Conservation (phyloP, 805 yeast genomes). For the Cyberlindnera veronae region DNA sequence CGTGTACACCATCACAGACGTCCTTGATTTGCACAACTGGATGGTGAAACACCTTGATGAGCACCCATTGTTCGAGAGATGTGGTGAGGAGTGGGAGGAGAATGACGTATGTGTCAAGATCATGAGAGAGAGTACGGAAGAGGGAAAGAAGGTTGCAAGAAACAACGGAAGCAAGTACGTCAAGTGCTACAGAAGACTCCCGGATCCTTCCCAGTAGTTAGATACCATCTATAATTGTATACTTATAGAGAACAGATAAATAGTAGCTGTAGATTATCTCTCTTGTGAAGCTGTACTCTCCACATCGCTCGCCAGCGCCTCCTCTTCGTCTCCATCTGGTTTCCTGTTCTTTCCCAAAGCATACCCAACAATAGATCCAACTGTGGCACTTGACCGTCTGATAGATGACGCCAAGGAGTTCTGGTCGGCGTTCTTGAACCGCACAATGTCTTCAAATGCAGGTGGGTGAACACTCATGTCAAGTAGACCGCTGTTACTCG, state of each 20-base stretch:
- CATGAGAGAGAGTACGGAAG: conserved; percentile 94
- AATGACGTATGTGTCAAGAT: conserved; percentile 77
- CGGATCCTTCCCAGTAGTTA: conserved; percentile 43
- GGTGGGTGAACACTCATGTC: conserved; percentile 35
- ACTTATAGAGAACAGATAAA: conserved; percentile 5
- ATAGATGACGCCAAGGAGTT: conserved; percentile 32
- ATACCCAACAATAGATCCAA: conserved; percentile 34
- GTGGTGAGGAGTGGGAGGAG: conserved; percentile 73
- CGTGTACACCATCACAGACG: conserved; percentile 94
- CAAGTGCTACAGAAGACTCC: conserved; percentile 80
- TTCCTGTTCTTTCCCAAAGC: conserved; percentile 23
- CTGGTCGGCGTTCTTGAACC: conserved; percentile 30
- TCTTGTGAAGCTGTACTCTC: conserved; percentile 15
- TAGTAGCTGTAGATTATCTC: neutral
- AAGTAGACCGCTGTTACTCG: conserved; percentile 13
- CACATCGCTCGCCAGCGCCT: conserved; percentile 25
- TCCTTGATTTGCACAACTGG: conserved; percentile 89
- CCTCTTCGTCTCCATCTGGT: conserved; percentile 21
- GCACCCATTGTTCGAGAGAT: conserved; percentile 88
- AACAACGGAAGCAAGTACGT: conserved; percentile 84
- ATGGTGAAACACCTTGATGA: conserved; percentile 89
- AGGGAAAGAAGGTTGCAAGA: conserved; percentile 93
- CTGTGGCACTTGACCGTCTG: conserved; percentile 42
- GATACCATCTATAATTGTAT: neutral
- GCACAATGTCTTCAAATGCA: conserved; percentile 34